Conservation (phyloP, 1,139 yeast genomes). For the Tardiomyces depauwii region DNA sequence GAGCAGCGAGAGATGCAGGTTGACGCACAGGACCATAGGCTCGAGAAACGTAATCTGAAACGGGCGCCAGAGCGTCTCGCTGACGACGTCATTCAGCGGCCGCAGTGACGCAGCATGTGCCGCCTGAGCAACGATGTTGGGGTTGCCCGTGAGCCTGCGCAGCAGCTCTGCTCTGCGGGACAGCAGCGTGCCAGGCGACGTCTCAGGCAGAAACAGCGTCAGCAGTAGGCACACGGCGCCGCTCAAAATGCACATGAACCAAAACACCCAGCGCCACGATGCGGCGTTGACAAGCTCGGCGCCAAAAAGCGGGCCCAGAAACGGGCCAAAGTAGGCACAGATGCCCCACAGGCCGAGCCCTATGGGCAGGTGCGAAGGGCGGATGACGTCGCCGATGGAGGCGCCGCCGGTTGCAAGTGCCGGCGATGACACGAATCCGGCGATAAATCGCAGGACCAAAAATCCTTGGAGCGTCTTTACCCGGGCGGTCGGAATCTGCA, state of each 20-base stretch:
- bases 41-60: conserved; percentile 29
- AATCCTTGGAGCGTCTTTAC: conserved; percentile 36
- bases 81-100: background rate
- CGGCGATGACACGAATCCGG: conserved; percentile 76
- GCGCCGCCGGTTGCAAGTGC: conserved; percentile 85
- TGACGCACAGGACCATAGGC: conserved; percentile 24
- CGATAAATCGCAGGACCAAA: conserved; percentile 61
- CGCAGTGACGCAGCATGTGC: conserved; percentile 6
- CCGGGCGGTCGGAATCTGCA: conserved; percentile 39
- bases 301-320: conserved; percentile 59
- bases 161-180: conserved; percentile 37
- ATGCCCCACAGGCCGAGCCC: conserved; percentile 30
- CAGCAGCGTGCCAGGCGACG: conserved; percentile 36
- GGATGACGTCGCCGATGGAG: conserved; percentile 53
- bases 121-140: conserved; percentile 15
- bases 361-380: too few relatives aligned
- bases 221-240: conserved; percentile 23
- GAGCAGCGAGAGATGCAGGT: conserved; percentile 41
- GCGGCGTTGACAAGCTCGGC: conserved; percentile 31
- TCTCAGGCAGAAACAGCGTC: conserved; percentile 38
- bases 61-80: conserved; percentile 39
- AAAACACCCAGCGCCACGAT: conserved; percentile 31
- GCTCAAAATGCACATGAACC: conserved; percentile 33
- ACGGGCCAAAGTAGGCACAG: conserved; percentile 50
- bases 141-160: conserved; percentile 37